Percentiles rank a stretch among this genome's conserved stretches.
phyloP scores from a whole-genome alignment of 179 eudicot genomes.

The Gypsophila paniculata region DNA sequence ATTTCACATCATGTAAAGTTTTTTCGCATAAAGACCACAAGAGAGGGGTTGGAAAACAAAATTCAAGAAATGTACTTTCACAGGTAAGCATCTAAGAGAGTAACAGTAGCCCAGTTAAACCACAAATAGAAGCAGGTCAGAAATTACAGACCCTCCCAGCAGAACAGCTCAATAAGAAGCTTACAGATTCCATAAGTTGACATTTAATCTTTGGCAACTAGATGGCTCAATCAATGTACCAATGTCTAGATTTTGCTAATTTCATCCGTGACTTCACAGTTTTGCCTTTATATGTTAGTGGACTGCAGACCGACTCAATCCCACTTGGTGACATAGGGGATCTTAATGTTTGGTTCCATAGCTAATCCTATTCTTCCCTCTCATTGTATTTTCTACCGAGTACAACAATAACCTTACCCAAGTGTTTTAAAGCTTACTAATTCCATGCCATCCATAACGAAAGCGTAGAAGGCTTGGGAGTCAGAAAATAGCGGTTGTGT shows the following conservation, averaged over 20 bases:
- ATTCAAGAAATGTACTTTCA: neutral
- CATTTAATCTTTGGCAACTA: neutral
- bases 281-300: neutral
- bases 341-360: neutral
- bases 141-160: neutral
- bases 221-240: neutral
- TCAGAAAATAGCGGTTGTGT: neutral
- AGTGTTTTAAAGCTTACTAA: too few relatives aligned
- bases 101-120: constrained; percentile 3
- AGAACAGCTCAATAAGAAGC: neutral
- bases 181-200: neutral
- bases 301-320: neutral
- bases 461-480: neutral
- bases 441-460: too few relatives aligned
- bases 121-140: neutral
- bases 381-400: neutral
- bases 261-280: neutral
- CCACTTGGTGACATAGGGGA: neutral
- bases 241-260: neutral
- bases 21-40: neutral
- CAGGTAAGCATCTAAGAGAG: neutral
- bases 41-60: neutral
- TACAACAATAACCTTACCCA: neutral
- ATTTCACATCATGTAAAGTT: neutral
- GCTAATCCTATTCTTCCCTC: neutral